Conservation (phyloP, 306 rosid species). For the Gleditsia sinensis region DNA sequence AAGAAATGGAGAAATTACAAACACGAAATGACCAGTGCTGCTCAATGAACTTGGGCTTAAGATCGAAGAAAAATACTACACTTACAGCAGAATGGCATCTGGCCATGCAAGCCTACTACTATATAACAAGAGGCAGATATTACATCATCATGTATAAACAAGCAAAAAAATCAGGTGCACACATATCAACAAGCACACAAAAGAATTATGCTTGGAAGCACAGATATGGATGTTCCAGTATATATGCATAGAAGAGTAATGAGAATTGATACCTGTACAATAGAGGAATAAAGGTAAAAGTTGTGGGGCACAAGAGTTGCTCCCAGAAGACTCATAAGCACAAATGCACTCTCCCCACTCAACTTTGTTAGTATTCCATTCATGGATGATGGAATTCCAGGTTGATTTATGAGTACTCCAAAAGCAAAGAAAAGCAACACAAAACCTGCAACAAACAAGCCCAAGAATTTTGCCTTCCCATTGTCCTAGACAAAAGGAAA, state of each 20-base stretch:
- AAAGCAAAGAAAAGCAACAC: slow-evolving; percentile 59
- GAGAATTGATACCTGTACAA: slow-evolving; percentile 76
- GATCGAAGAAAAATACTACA: slow-evolving; percentile 3
- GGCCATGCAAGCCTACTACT: slow-evolving; percentile 7
- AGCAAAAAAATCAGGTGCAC: not conserved
- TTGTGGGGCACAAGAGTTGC: slow-evolving; percentile 95
- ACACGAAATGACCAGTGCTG: not conserved
- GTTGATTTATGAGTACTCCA: slow-evolving; percentile 71
- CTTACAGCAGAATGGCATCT: not conserved
- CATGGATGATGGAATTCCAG: slow-evolving; percentile 65
- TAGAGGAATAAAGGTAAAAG: slow-evolving; percentile 87
- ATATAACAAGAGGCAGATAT: not conserved
- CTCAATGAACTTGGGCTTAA: slow-evolving; percentile 5
- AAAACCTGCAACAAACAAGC: slow-evolving; percentile 62
- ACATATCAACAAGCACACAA: slow-evolving; percentile 1
- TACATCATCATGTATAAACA: slow-evolving; percentile 20
- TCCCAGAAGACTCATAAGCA: slow-evolving; percentile 95
- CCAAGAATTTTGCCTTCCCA: slow-evolving; percentile 59
- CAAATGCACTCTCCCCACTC: slow-evolving; percentile 86
- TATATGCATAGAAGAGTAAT: slow-evolving; percentile 1
- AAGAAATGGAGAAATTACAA: not conserved
- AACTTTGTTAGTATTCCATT: slow-evolving; percentile 67
- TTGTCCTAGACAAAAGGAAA: slow-evolving; percentile 59
- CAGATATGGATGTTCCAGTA: not conserved
- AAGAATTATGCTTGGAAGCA: not conserved